Conservation (phyloP, 495 filamentous ascomycete species). For the Glonium stellatum region DNA sequence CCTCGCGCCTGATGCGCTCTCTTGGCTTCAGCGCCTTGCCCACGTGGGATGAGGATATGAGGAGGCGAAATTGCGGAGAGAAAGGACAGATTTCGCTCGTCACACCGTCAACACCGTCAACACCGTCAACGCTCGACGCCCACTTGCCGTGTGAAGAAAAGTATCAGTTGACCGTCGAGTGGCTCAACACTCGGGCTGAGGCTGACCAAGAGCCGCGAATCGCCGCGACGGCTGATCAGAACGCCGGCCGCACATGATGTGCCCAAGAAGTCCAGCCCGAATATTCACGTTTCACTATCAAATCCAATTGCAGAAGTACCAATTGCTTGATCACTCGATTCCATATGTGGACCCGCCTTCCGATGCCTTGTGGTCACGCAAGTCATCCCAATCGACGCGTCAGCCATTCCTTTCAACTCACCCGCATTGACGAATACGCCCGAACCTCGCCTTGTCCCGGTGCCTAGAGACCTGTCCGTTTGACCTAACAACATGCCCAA, state of each 20-base stretch:
- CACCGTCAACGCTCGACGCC: no score
- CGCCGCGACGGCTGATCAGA: not conserved
- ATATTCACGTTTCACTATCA: slow-evolving; percentile 1
- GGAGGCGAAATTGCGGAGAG: slow-evolving; percentile 22
- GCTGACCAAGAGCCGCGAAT: not conserved
- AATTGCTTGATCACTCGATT: no score
- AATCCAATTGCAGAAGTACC: no score
- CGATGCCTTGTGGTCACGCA: slow-evolving; percentile 11
- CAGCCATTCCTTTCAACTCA: not conserved
- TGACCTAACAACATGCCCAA: no score
- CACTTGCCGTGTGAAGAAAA: not conserved
- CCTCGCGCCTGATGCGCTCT: not conserved
- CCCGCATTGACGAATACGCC: not conserved
- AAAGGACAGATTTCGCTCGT: slow-evolving; percentile 15
- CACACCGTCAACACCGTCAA: slow-evolving; percentile 3
- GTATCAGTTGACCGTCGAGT: slow-evolving; percentile 12
- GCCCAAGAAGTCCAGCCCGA: not conserved
- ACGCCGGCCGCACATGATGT: not conserved
- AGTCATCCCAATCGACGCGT: slow-evolving; percentile 2
- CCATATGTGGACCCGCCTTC: no score
- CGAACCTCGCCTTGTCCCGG: not conserved
- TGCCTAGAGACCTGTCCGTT: no score
- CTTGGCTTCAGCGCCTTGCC: not conserved
- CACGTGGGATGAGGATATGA: slow-evolving; percentile 20
- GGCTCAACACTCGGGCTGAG: slow-evolving; percentile 1